Evolutionary conservation across 495 filamentous ascomycete genomes (phyloP).

Genomic region (Lasiosphaeria miniovina): DNA sequence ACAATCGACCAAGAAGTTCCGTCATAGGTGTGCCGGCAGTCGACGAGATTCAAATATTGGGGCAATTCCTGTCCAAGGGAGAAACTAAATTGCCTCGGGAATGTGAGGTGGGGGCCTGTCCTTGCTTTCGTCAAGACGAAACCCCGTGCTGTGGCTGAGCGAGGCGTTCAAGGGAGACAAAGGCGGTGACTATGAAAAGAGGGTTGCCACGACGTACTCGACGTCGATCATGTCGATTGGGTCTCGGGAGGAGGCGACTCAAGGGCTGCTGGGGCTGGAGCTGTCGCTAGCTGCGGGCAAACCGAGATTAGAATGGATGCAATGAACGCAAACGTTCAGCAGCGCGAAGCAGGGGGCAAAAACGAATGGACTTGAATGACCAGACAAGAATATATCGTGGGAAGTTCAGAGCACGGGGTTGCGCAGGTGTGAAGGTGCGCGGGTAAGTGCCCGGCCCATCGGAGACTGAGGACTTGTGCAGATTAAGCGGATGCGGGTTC

Average conservation of each 20-base stretch:
- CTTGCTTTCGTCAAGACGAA: not conserved
- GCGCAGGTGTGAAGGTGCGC: conserved; percentile 19
- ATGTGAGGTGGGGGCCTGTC: conserved; percentile 1
- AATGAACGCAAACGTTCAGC: conserved; percentile 8
- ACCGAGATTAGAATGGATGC: conserved; percentile 22
- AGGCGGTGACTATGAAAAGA: conserved; percentile 18
- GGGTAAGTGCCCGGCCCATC: conserved; percentile 34
- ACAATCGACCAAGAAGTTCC: conserved; percentile 13
- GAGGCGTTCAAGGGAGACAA: not conserved
- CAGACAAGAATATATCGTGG: conserved; percentile 4
- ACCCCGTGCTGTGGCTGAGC: not conserved
- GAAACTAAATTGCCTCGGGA: not conserved
- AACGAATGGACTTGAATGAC: conserved; percentile 2
- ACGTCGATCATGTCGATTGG: conserved; percentile 1
- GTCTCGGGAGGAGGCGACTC: not conserved
- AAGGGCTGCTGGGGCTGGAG: conserved; percentile 4
- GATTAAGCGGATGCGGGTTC: conserved; percentile 26
- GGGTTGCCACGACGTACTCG: conserved; percentile 6
- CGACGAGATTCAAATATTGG: not conserved
- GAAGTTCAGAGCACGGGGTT: conserved; percentile 16
- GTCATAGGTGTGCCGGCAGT: conserved; percentile 26
- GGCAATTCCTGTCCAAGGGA: not conserved
- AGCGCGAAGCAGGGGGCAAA: conserved; percentile 8
- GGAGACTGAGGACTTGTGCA: conserved; percentile 28
- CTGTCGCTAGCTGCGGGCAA: conserved; percentile 4